Percentiles rank a stretch among this genome's conserved stretches.
phyloP scores from a whole-genome alignment of 306 rosid genomes.

The Medicago truncatula region DNA sequence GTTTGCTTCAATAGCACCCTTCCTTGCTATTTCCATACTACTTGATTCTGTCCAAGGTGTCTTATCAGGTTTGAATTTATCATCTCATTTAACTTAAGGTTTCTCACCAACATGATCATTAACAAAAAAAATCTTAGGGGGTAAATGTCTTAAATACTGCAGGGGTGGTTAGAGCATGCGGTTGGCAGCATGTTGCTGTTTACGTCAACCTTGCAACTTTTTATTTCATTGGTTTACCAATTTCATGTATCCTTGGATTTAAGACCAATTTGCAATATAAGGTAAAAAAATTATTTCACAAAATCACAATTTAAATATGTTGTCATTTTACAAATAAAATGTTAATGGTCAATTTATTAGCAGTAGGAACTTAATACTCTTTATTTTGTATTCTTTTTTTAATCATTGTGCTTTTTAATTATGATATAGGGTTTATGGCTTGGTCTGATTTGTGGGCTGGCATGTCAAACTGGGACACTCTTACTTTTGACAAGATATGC shows the following conservation, averaged over 20 bases:
- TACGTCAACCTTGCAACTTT: slow-evolving; percentile 66
- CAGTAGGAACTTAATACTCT: neutral
- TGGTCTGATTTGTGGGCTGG: slow-evolving; percentile 68
- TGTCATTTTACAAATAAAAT: no score
- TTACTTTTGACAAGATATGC: slow-evolving; percentile 44
- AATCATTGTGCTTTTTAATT: neutral
- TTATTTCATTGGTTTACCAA: slow-evolving; percentile 72
- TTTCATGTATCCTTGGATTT: slow-evolving; percentile 65
- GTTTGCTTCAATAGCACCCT: slow-evolving; percentile 79
- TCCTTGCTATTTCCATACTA: slow-evolving; percentile 71
- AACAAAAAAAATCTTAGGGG: neutral
- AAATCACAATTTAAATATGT: no score
- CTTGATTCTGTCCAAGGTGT: slow-evolving; percentile 77
- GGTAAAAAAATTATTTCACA: slow-evolving; percentile 43
- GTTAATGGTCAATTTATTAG: no score
- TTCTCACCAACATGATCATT: neutral
- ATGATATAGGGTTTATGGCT: slow-evolving; percentile 78
- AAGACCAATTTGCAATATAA: slow-evolving; percentile 57
- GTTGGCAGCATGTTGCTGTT: slow-evolving; percentile 74
- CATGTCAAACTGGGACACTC: slow-evolving; percentile 60
- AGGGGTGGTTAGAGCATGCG: slow-evolving; percentile 91
- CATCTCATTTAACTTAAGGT: neutral
- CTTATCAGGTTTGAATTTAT: slow-evolving; percentile 67
- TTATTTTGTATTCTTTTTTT: neutral
- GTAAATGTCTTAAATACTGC: neutral